phyloP scores from a whole-genome alignment of 331 rosid species.

The Prunus yedoensis region DNA sequence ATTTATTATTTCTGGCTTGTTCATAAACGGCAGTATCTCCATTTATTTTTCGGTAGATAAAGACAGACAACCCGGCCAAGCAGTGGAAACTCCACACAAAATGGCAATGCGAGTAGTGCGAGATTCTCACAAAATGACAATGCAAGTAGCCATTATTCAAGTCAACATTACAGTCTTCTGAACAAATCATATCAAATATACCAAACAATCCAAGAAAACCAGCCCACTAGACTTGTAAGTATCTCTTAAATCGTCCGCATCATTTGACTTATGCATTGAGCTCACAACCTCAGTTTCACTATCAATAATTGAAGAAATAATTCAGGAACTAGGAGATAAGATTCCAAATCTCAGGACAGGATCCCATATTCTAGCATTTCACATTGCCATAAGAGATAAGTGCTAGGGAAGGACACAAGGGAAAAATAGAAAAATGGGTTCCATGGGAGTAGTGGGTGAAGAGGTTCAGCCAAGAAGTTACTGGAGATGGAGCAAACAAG shows the following conservation, averaged over 20 bases:
- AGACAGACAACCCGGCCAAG: not conserved
- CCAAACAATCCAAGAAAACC: not conserved
- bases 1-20: not conserved
- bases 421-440: not conserved
- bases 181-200: not conserved
- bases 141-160: not conserved
- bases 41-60: not conserved
- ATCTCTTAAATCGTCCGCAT: not conserved
- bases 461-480: slow-evolving; percentile 44
- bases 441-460: slow-evolving; percentile 10
- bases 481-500: slow-evolving; percentile 77
- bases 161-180: not conserved
- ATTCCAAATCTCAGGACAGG: not conserved
- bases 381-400: not conserved
- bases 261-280: not conserved
- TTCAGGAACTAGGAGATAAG: not conserved
- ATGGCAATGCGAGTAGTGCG: not conserved
- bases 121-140: not conserved
- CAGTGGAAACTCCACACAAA: not conserved
- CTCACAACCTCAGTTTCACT: not conserved
- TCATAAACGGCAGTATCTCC: not conserved
- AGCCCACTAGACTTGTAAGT: not conserved
- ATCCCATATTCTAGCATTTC: not conserved
- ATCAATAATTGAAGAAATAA: not conserved
- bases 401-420: not conserved